Percentiles rank a stretch among this genome's conserved stretches.
Evolutionary conservation across 257 asterid genomes (phyloP).

Genomic region (Plantago elongata): DNA sequence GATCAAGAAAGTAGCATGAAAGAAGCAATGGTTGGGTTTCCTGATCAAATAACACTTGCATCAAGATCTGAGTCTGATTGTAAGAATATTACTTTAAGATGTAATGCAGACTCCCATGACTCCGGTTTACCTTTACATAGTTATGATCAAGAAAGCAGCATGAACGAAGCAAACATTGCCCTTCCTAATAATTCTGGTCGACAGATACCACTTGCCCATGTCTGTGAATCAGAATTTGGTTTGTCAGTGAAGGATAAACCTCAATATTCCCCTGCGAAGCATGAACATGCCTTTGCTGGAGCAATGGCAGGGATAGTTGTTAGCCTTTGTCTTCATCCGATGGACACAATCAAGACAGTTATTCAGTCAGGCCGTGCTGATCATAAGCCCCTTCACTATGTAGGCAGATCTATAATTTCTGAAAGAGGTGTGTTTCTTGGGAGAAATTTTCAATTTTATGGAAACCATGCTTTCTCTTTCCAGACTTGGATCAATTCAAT

Average conservation of each 20-base stretch:
- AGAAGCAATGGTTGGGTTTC: conserved; percentile 16
- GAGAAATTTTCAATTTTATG: conserved; percentile 15
- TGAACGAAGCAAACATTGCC: conserved; percentile 15
- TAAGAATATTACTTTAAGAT: conserved; percentile 22
- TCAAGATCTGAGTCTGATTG: conserved; percentile 20
- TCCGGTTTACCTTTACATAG: conserved; percentile 20
- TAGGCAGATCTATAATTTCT: conserved; percentile 62
- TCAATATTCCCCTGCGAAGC: conserved; percentile 47
- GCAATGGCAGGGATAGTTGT: conserved; percentile 94
- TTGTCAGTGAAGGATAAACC: conserved; percentile 32
- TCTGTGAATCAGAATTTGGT: conserved; percentile 27
- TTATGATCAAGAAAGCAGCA: conserved; percentile 26
- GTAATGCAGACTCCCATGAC: conserved; percentile 23
- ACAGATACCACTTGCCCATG: conserved; percentile 14
- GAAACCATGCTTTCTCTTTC: conserved; percentile 10
- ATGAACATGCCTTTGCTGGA: conserved; percentile 93
- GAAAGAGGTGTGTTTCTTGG: conserved; percentile 63
- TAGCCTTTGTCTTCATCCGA: conserved; percentile 85
- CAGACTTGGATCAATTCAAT: conserved; percentile 9
- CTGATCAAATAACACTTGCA: conserved; percentile 17
- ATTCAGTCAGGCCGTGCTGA: conserved; percentile 67
- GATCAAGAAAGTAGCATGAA: conserved; percentile 24
- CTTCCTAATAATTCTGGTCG: conserved; percentile 21
- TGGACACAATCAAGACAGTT: conserved; percentile 90
- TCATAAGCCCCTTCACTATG: conserved; percentile 53